A percentile compares a stretch with the other conserved stretches of the same genome.
Conservation (phyloP, 169 alveolate species). For the Plasmodium berghei region DNA sequence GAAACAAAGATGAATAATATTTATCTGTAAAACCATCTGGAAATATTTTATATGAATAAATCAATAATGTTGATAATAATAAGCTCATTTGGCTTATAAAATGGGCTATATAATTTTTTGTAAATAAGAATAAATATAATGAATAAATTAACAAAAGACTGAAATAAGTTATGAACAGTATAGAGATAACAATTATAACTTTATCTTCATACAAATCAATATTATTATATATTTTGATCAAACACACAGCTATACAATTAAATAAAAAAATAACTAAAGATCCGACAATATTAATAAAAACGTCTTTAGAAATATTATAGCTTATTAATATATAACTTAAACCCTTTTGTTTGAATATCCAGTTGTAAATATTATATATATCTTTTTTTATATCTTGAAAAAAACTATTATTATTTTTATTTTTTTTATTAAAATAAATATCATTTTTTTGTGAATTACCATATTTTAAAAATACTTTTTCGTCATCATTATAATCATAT, state of each 20-base stretch:
- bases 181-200: not conserved
- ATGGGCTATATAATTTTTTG: conserved; percentile 13
- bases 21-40: conserved; percentile 16
- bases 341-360: conserved; percentile 40
- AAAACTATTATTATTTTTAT: not conserved
- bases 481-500: not conserved
- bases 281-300: conserved; percentile 19
- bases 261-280: not conserved
- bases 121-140: conserved; percentile 18
- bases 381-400: conserved; percentile 22
- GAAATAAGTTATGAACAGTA: not conserved
- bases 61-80: not conserved
- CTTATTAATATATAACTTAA: conserved; percentile 18
- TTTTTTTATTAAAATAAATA: not conserved
- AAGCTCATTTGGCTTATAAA: conserved; percentile 22
- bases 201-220: too few species aligned
- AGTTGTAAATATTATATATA: conserved; percentile 11
- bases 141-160: not conserved
- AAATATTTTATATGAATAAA: conserved; percentile 36
- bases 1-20: conserved; percentile 9
- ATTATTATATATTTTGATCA: not conserved
- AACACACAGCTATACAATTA: not conserved
- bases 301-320: conserved; percentile 19
- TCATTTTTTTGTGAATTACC: not conserved
- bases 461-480: not conserved